These are phyloP conservation scores for Tetracentron sinense DNA, from an alignment of 164 flowering plant genomes.

Conservation along the genomic window DNA sequence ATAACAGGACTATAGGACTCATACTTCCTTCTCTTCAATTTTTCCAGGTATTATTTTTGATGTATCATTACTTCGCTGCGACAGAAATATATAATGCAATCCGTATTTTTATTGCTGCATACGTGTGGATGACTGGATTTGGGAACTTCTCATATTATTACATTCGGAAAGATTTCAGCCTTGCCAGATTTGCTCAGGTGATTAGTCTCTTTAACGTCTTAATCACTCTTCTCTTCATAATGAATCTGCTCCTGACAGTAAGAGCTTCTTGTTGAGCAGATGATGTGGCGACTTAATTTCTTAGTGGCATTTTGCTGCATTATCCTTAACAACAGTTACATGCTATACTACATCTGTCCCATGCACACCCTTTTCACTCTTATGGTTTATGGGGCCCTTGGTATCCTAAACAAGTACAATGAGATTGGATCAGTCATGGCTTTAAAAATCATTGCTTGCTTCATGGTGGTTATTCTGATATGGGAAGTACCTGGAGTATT, in stretches of 20 bases:
- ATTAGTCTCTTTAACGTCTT: too few species aligned
- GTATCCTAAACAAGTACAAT: slow-evolving; percentile 77
- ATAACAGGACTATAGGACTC: too few species aligned
- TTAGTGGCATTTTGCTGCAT: slow-evolving; percentile 61
- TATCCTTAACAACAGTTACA: slow-evolving; percentile 61
- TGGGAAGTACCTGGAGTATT: slow-evolving; percentile 99
- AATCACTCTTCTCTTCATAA: not conserved
- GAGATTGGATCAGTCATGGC: slow-evolving; percentile 77
- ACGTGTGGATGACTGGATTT: slow-evolving; percentile 92
- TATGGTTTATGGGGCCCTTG: slow-evolving; percentile 96
- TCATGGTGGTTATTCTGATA: slow-evolving; percentile 72
- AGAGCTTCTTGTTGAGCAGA: slow-evolving; percentile 33
- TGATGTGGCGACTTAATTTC: slow-evolving; percentile 89
- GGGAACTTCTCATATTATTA: slow-evolving; percentile 97
- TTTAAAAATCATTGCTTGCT: slow-evolving; percentile 60
- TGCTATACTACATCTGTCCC: slow-evolving; percentile 96
- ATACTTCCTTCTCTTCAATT: not conserved
- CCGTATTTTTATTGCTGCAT: slow-evolving; percentile 47
- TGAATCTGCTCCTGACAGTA: slow-evolving; percentile 5
- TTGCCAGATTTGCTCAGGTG: slow-evolving; percentile 94
- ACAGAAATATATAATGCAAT: slow-evolving; percentile 48
- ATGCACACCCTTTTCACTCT: slow-evolving; percentile 99
- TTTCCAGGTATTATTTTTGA: slow-evolving; percentile 45
- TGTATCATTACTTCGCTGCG: slow-evolving; percentile 94
- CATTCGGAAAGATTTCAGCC: slow-evolving; percentile 86